Conservation (phyloP, 768 basidiomycete species). For the Sporobolomyces phaffii region DNA sequence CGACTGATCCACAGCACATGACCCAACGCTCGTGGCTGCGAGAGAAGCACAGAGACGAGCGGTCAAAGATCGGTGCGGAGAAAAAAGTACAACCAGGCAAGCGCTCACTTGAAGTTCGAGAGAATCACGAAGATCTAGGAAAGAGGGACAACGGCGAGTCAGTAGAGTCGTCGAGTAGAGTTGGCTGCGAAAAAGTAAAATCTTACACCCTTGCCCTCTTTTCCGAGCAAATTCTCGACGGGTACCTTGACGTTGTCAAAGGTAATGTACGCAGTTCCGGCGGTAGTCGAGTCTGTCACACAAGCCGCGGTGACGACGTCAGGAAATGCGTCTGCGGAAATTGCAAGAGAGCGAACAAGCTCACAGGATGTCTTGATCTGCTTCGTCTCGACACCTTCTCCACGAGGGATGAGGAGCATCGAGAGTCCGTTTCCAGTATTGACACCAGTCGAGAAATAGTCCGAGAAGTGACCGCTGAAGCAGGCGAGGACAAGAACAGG, state of each 20-base stretch:
- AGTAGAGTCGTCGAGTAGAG: background rate
- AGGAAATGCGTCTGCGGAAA: no score
- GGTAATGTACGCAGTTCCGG: constrained; percentile 42
- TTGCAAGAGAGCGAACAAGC: background rate
- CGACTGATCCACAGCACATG: constrained; percentile 36
- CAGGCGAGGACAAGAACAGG: background rate
- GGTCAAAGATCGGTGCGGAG: background rate
- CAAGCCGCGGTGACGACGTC: background rate
- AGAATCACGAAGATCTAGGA: constrained; percentile 36
- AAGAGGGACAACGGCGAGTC: background rate
- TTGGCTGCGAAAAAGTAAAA: background rate
- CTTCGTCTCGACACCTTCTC: constrained; percentile 40
- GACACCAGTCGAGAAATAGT: constrained; percentile 38
- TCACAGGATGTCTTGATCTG: constrained; percentile 31
- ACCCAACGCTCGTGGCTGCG: constrained; percentile 37
- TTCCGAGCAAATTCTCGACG: constrained; percentile 43
- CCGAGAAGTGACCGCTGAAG: constrained; percentile 28
- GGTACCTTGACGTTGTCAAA: constrained; percentile 43
- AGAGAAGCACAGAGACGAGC: no score
- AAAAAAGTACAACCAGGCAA: background rate
- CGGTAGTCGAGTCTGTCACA: constrained; percentile 31
- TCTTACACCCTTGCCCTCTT: constrained; percentile 41
- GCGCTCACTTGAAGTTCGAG: constrained; percentile 41
- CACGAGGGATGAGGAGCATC: constrained; percentile 42
- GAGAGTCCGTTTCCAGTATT: constrained; percentile 42